Base-by-base conservation (phyloP, 768 basidiomycete species). In the Lentinula edodes region DNA sequence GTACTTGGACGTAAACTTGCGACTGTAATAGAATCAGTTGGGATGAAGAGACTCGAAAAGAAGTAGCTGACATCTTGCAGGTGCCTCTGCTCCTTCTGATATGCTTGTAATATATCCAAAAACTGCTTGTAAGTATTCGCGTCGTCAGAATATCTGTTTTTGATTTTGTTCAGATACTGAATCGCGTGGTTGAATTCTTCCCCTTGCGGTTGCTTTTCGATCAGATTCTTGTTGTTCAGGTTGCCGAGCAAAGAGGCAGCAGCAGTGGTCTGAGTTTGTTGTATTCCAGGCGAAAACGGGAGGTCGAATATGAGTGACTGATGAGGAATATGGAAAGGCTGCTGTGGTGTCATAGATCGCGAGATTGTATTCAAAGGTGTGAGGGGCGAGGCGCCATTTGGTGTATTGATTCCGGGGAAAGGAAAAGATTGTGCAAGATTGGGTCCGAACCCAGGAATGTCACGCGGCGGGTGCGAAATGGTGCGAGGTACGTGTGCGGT, bases 91-190 rank as follows among this genome's bases (percentile, higher is more conserved):
- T 95, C 91, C 70, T 91, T 91, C 69, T 92, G 90, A 75, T 93
- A 92, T 48, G 88, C 84, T 74, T 94, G 92, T 63, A 94, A 75
- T 52, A 94, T 91, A 75, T 94, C 92, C 66, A 94, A 75, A 69
- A 94, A 94, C 68, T 90, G 87, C 73, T 93, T 93, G 75, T 94
- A 94, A 36, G 90, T 95, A 67, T 94, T 93, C n/a, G 90, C 86
- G 62, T 97, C 94, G 65, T 90, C 86, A 10, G 84, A 75, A 73
- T 89, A 98, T 20, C 95, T 87, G 16, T 87, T 87, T 76, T 98
- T 98, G 79, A 99, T 98, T 79, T 95, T 96, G 83, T 97, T 98
- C 68, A 99, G 87, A 72, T 95, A 99, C 68, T 93, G 87, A 64
- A 98, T 98, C 13, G 97, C 97, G 68, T 96, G 89, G 72, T 90